A percentile compares a stretch with the other conserved stretches of the same genome.
Conservation (phyloP, 352 stramenopile species). For the Phytophthora gonapodyides region DNA sequence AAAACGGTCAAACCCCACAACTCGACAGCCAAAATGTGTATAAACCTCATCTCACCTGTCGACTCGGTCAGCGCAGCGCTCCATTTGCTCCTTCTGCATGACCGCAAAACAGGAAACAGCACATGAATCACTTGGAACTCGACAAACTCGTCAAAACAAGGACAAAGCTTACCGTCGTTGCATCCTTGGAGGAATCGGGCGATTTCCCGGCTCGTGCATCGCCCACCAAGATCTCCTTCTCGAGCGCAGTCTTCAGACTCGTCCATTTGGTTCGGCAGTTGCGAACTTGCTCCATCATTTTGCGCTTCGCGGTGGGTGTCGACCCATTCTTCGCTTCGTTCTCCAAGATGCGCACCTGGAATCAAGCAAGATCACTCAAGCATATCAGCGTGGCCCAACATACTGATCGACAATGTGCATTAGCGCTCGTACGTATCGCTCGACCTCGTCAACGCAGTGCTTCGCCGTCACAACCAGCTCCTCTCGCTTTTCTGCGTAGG, state of each 20-base stretch:
- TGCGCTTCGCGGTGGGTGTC: slow-evolving; percentile 40
- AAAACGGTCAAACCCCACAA: neutral
- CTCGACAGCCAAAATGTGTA: neutral
- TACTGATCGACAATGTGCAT: neutral
- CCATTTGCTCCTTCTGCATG: slow-evolving; percentile 50
- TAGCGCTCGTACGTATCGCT: slow-evolving; percentile 56
- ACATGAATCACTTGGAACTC: neutral
- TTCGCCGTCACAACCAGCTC: slow-evolving; percentile 53
- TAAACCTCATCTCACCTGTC: slow-evolving; percentile 38
- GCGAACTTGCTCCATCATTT: slow-evolving; percentile 48
- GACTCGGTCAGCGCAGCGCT: slow-evolving; percentile 44
- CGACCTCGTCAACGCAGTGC: slow-evolving; percentile 65
- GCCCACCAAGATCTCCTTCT: slow-evolving; percentile 61
- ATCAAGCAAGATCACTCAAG: slow-evolving; percentile 6
- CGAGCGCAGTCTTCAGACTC: slow-evolving; percentile 51
- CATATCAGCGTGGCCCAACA: slow-evolving; percentile 8
- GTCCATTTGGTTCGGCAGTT: slow-evolving; percentile 58
- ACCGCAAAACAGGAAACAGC: neutral
- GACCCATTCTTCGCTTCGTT: slow-evolving; percentile 53
- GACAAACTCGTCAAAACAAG: neutral
- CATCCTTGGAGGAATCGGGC: slow-evolving; percentile 28
- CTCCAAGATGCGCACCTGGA: slow-evolving; percentile 65
- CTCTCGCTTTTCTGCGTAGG: slow-evolving; percentile 37
- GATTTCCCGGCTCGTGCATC: slow-evolving; percentile 42
- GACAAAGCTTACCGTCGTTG: slow-evolving; percentile 21